Evolutionary conservation across 371 early-diverging fungal species (phyloP).

Genomic region (Batkoa obscura): DNA sequence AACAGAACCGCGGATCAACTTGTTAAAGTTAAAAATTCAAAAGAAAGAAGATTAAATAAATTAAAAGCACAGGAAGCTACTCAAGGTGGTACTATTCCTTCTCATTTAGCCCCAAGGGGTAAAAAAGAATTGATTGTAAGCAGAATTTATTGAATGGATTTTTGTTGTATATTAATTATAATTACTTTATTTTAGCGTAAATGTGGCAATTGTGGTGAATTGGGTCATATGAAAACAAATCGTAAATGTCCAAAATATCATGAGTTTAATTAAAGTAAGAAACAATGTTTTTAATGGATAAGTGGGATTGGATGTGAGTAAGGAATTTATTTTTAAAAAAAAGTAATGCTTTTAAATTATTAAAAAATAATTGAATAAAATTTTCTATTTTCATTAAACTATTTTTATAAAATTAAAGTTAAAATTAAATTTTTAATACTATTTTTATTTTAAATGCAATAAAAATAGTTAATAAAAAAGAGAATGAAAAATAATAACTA

Average conservation of each 20-base stretch:
- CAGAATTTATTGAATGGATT: not conserved
- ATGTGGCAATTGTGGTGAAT: slow-evolving; percentile 67
- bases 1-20: not conserved
- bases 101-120: slow-evolving; percentile 17
- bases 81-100: slow-evolving; percentile 10
- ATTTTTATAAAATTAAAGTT: too few relatives aligned
- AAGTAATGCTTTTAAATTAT: too few relatives aligned
- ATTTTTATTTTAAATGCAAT: too few relatives aligned
- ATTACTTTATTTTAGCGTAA: slow-evolving; percentile 19
- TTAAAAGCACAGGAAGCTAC: slow-evolving; percentile 11
- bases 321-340: too few relatives aligned
- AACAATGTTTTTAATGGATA: too few relatives aligned
- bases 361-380: too few relatives aligned
- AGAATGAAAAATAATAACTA: too few relatives aligned
- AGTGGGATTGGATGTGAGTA: too few relatives aligned
- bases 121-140: slow-evolving; percentile 32
- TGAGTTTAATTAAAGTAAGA: too few relatives aligned
- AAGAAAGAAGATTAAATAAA: not conserved
- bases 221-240: slow-evolving; percentile 80
- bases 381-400: too few relatives aligned
- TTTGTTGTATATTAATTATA: not conserved
- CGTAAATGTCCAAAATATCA: slow-evolving; percentile 53
- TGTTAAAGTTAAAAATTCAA: not conserved
- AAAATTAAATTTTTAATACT: too few relatives aligned
- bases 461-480: too few relatives aligned